Evolutionary conservation across 1,284 basidiomycete species (phyloP).

Genomic region (Chalciporus piperatoides): DNA sequence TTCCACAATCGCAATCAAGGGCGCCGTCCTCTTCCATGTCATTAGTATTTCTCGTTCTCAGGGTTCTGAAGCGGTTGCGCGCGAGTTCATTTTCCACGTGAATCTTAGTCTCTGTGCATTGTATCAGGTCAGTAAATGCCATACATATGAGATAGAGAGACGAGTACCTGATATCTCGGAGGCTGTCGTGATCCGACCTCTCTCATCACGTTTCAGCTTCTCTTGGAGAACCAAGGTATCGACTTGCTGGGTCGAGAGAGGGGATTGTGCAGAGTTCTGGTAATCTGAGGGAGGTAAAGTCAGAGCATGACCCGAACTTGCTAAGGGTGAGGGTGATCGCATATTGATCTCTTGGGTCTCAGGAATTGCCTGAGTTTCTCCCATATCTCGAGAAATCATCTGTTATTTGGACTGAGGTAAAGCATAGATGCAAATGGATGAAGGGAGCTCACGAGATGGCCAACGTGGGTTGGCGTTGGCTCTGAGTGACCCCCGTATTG

Average conservation of each 20-base stretch:
- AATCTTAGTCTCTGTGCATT: slow-evolving; percentile 48
- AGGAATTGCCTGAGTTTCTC: slow-evolving; percentile 43
- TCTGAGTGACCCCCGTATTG: slow-evolving; percentile 53
- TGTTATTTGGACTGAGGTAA: slow-evolving; percentile 9
- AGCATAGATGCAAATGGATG: slow-evolving; percentile 1
- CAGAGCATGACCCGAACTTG: slow-evolving; percentile 7
- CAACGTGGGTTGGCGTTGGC: slow-evolving; percentile 50
- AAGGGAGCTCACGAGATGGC: slow-evolving; percentile 47
- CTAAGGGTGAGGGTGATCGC: slow-evolving; percentile 20
- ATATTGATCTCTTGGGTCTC: slow-evolving; percentile 33
- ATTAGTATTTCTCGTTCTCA: slow-evolving; percentile 1
- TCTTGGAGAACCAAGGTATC: slow-evolving; percentile 45
- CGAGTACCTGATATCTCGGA: slow-evolving; percentile 47
- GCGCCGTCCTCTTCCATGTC: slow-evolving; percentile 15
- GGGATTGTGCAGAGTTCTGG: slow-evolving; percentile 17
- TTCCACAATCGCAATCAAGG: slow-evolving; percentile 61
- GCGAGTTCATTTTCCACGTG: slow-evolving; percentile 9
- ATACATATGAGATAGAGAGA: slow-evolving; percentile 18
- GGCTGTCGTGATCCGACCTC: slow-evolving; percentile 24
- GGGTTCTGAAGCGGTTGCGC: neutral
- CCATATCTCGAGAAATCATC: slow-evolving; percentile 30
- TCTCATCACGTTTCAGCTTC: slow-evolving; percentile 30
- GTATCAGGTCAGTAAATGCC: neutral
- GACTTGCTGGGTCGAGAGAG: slow-evolving; percentile 27
- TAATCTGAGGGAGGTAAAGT: slow-evolving; percentile 42